Evolutionary conservation across 2,329 filamentous ascomycete species (phyloP).

Genomic region (Nemania sp.): DNA sequence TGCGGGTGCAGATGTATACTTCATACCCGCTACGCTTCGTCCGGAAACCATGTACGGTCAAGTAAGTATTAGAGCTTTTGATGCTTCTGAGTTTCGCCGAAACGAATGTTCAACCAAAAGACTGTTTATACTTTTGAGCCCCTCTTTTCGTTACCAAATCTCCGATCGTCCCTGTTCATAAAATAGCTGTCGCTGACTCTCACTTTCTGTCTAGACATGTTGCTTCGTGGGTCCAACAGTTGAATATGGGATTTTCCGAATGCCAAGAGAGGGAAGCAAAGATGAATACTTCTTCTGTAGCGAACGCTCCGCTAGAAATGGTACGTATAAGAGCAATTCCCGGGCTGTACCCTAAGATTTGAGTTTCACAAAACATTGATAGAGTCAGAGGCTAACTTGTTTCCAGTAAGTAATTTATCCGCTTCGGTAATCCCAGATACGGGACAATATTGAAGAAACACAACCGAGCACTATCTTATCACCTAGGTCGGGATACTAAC

Average conservation of each 20-base stretch:
- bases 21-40: conserved; percentile 90
- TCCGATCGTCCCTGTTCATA: not conserved
- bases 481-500: conserved; percentile 8
- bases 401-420: conserved; percentile 20
- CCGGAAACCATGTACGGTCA: conserved; percentile 99
- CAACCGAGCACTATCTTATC: not conserved
- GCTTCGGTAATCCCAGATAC: not conserved
- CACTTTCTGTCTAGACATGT: conserved; percentile 66
- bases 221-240: conserved; percentile 95
- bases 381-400: conserved; percentile 6
- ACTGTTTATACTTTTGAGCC: not conserved
- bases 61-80: conserved; percentile 5
- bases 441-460: not conserved
- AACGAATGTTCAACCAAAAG: not conserved
- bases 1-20: conserved; percentile 81
- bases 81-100: not conserved
- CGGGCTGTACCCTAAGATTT: not conserved
- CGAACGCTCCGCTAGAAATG: conserved; percentile 86
- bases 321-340: conserved; percentile 10
- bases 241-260: conserved; percentile 82
- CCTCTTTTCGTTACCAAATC: not conserved
- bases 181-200: not conserved
- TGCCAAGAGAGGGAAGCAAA: conserved; percentile 63
- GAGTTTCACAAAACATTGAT: not conserved
- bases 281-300: conserved; percentile 86